These are phyloP conservation scores for Cryphonectria japonica DNA, from an alignment of 2,329 filamentous ascomycete species.

Conservation along the genomic window DNA sequence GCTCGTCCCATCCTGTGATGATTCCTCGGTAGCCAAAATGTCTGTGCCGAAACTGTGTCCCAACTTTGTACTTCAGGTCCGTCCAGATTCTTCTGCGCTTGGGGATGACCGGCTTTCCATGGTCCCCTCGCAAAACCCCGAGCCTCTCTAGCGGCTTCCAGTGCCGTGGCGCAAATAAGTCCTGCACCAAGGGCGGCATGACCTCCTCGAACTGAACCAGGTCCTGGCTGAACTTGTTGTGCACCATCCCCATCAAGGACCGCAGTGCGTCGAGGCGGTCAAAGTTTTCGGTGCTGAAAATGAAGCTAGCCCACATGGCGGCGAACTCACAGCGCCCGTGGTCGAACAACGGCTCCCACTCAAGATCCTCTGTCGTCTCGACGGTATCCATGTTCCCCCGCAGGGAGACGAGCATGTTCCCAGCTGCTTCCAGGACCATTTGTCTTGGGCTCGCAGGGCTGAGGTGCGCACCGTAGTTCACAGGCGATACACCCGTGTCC, in stretches of 20 bases:
- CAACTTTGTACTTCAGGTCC: conserved; percentile 50
- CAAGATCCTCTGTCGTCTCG: neutral
- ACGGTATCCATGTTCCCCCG: neutral
- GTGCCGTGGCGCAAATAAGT: neutral
- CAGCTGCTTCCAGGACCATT: conserved; percentile 63
- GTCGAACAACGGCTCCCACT: conserved; percentile 11
- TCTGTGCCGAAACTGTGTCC: conserved; percentile 64
- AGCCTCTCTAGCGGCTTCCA: neutral
- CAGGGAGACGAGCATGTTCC: conserved; percentile 64
- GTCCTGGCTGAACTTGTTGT: conserved; percentile 30
- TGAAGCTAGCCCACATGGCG: conserved; percentile 27
- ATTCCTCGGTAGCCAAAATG: conserved; percentile 65
- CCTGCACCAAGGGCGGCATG: conserved; percentile 5
- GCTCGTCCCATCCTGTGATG: conserved; percentile 63
- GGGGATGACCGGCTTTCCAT: neutral
- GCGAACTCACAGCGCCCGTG: conserved; percentile 26
- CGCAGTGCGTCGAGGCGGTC: conserved; percentile 21
- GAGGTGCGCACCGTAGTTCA: conserved; percentile 44
- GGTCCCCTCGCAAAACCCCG: neutral
- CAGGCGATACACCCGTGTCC: neutral
- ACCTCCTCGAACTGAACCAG: conserved; percentile 14
- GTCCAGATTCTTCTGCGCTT: neutral
- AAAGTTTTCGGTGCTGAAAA: conserved; percentile 22
- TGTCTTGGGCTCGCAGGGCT: conserved; percentile 55
- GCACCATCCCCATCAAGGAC: conserved; percentile 23